Evolutionary conservation across 805 yeast genomes (phyloP).

Genomic region (Candida yuanshanica): DNA sequence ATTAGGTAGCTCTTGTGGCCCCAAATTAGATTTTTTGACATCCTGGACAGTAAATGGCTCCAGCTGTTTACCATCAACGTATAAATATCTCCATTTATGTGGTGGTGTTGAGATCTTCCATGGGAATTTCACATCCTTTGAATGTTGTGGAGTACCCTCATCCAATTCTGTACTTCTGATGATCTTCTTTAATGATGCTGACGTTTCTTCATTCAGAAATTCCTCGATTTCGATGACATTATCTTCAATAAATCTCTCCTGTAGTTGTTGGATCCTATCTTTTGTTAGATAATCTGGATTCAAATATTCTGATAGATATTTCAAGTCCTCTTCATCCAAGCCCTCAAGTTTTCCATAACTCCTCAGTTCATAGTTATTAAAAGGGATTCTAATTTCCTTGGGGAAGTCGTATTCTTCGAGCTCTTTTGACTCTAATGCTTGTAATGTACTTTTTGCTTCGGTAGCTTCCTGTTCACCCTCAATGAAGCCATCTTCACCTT

Average conservation of each 20-base stretch:
- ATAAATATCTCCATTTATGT: conserved; percentile 83
- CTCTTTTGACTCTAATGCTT: conserved; percentile 71
- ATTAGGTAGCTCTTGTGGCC: conserved; percentile 49
- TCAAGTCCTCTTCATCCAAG: conserved; percentile 32
- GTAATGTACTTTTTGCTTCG: conserved; percentile 70
- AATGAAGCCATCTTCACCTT: conserved; percentile 80
- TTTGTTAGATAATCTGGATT: conserved; percentile 45
- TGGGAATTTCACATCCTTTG: conserved; percentile 54
- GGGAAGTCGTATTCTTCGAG: conserved; percentile 81
- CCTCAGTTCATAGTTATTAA: conserved; percentile 34
- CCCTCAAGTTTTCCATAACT: conserved; percentile 14
- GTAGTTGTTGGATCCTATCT: conserved; percentile 36
- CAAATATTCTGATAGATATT: conserved; percentile 48
- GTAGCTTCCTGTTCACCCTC: conserved; percentile 79
- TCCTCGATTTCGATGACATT: conserved; percentile 63
- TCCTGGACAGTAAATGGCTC: conserved; percentile 27
- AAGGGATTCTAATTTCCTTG: conserved; percentile 45
- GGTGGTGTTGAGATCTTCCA: conserved; percentile 95
- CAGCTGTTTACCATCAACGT: conserved; percentile 59
- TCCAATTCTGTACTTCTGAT: conserved; percentile 59
- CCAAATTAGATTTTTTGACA: conserved; percentile 29
- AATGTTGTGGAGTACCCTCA: conserved; percentile 48
- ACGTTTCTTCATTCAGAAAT: conserved; percentile 53
- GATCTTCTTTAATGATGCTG: conserved; percentile 38
- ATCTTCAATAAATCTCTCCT: conserved; percentile 52